Evolutionary conservation across 805 yeast genomes (phyloP), one percentile per base, ranked within the genome.

Genomic region (Ogataea naganishii): DNA sequence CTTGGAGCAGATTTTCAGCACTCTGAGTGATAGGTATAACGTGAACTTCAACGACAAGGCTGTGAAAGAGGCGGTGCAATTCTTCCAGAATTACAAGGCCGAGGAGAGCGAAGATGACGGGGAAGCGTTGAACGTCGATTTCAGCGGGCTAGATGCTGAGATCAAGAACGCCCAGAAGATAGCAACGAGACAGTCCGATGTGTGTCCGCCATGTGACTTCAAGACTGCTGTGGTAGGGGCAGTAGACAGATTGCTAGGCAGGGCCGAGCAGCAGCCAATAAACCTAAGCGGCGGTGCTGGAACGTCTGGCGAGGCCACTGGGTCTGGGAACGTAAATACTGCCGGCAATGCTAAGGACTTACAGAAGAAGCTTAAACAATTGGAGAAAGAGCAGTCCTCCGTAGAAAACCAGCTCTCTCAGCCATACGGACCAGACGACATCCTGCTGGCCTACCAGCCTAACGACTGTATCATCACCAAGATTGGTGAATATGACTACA

Each of bases 1-100:
- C 3, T 49, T 80, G 34, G 78, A 73, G 37, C 27, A 33, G 3
- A 62, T 80, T 12, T 47, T 84, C 29, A 51, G 54, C 3, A 53
- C 55, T 5, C 59, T 88, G 55, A 51, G 63, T 7, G 46, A 60
- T 3, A 68, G 69, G n/a, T 86, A 81, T 53, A 83, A 85, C 43
- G 83, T 81, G 27, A 80, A 85, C 44, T 73, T 85, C 57, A 85
- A 88, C 48, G 96, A 88, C 54, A 72, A 75, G 6, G 94, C 88
- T 0, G 96, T 88, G 13, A 84, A 84, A 50, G 68, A 62, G 14
- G 76, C 88, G 2, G 76, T 85, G 12, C 59, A 68, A 13, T 58
- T 60, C 0, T 79, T 53, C 46, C 71, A 69, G 26, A 66, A 71
- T 37, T 64, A 68, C 40, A 40, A 53, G 7, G 65, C 69, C 8